Base-by-base conservation (phyloP, 2,329 filamentous ascomycete genomes). In the Clarireedia paspali region DNA sequence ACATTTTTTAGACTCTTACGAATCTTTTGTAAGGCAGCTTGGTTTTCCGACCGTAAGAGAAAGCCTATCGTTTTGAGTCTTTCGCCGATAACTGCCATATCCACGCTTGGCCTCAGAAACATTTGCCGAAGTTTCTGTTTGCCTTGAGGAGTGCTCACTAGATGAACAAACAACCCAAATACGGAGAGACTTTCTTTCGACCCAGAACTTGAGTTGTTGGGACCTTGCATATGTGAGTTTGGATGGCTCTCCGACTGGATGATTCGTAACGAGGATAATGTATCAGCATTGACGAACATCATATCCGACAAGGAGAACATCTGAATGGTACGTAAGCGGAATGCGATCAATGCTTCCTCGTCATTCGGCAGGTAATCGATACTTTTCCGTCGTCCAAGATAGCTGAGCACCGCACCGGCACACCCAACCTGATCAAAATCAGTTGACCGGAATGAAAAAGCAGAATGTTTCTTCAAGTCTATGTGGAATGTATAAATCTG, bases 261-360 rank as follows among this genome's bases (percentile, higher is more conserved):
- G 27, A 99, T 89, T 64, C 96, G 92, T 7, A 99, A 78, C 1
- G 91, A 91, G 14, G 82, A 72, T 44, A 97, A 74, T 0, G 91
- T 88, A 66, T 96, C 90, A 2, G 80, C 74, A 63, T 89, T 94
- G 62, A 96, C 77, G 65, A 94, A 89, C 84, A 92, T 89, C 50
- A 74, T 74, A 53, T 76, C 68, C 39, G 72, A 70, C 24, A 96
- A 73, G 34, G 79, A 85, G 70, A 95, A 91, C 82, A 89, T 91
- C 65, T 88, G 80, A 10, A 96, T 71, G 0, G 75, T 77, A 24
- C 71, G 75, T 26, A 95, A 75, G 6, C 75, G 77, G 62, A 88
- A 88, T 44, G 80, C 72, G 9, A 73, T 64, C n/a, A 73, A 68
- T 2, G 77, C 76, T 30, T 76, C 75, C 14, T 75, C 71, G 58